Conservation (phyloP, 495 filamentous ascomycete species). For the Antarctomyces pellizariae region DNA sequence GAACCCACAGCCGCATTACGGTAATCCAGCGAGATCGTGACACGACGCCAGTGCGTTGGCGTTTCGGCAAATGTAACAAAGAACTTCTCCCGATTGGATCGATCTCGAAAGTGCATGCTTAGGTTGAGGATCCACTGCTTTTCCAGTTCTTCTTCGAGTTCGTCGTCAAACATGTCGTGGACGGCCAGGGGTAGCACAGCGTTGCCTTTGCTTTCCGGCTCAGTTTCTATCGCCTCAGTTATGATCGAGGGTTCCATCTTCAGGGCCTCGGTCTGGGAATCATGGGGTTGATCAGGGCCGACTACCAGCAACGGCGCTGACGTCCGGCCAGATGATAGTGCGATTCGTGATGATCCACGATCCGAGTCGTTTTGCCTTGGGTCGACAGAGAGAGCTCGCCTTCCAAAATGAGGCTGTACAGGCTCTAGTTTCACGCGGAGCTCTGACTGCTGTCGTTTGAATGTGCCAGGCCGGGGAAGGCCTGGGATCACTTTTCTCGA, state of each 20-base stretch:
- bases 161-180: conserved; percentile 29
- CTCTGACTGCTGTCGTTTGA: conserved; percentile 65
- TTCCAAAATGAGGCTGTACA: conserved; percentile 32
- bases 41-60: conserved; percentile 55
- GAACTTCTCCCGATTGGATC: conserved; percentile 89
- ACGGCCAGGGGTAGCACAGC: too few relatives aligned
- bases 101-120: conserved; percentile 95
- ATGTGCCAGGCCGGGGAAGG: conserved; percentile 49
- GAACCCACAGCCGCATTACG: conserved; percentile 59
- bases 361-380: conserved; percentile 12
- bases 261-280: too few relatives aligned
- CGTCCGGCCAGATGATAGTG: too few relatives aligned
- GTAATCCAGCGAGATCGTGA: conserved; percentile 90
- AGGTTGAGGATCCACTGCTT: conserved; percentile 87
- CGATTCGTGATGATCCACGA: too few relatives aligned
- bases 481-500: conserved; percentile 57
- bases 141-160: conserved; percentile 63
- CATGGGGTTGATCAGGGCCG: too few relatives aligned
- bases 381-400: conserved; percentile 53
- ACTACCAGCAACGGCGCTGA: too few relatives aligned
- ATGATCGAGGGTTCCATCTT: too few relatives aligned
- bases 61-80: conserved; percentile 85
- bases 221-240: too few relatives aligned
- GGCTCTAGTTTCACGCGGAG: conserved; percentile 46
- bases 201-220: too few relatives aligned